These are phyloP conservation scores for Alternaria gansuensis DNA, from an alignment of 2,329 filamentous ascomycete species.

Conservation along the genomic window DNA sequence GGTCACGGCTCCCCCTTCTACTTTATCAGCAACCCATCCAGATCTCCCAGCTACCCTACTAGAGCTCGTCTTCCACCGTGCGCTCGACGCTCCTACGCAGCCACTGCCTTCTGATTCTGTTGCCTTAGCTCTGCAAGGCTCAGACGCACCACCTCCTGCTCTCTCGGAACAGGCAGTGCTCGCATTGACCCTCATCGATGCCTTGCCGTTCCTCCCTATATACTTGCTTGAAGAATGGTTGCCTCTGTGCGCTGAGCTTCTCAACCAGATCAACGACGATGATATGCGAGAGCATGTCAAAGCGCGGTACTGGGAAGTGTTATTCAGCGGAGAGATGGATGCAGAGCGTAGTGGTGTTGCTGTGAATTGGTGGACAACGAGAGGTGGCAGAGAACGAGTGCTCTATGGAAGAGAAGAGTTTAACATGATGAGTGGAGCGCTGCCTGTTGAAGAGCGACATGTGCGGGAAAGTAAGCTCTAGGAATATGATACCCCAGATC, in stretches of 20 bases:
- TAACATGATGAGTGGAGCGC: conserved; percentile 65
- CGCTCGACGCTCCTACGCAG: conserved; percentile 62
- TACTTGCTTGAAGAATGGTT: conserved; percentile 82
- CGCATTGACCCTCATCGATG: conserved; percentile 79
- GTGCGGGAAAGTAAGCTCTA: conserved; percentile 60
- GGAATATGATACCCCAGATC: conserved; percentile 30
- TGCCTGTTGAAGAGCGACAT: conserved; percentile 47
- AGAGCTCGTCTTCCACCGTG: conserved; percentile 77
- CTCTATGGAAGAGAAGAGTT: conserved; percentile 63
- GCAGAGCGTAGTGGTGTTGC: conserved; percentile 81
- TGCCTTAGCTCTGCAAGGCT: conserved; percentile 49
- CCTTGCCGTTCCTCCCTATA: conserved; percentile 76
- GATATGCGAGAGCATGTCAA: conserved; percentile 71
- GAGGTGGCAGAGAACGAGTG: conserved; percentile 67
- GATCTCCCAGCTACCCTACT: conserved; percentile 81
- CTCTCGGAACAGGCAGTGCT: conserved; percentile 83
- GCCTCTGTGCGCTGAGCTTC: conserved; percentile 71
- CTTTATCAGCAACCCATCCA: conserved; percentile 75
- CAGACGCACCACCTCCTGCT: conserved; percentile 46
- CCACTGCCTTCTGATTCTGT: conserved; percentile 54
- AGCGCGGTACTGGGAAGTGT: conserved; percentile 78
- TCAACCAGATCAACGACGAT: conserved; percentile 70
- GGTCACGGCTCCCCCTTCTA: conserved; percentile 81
- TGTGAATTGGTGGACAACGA: conserved; percentile 84
- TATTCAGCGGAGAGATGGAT: conserved; percentile 86